Percentiles rank a stretch among this genome's conserved stretches.
These are phyloP conservation scores for Pseudozyma sp. DNA, from an alignment of 1,284 basidiomycete species.

Conservation along the genomic window DNA sequence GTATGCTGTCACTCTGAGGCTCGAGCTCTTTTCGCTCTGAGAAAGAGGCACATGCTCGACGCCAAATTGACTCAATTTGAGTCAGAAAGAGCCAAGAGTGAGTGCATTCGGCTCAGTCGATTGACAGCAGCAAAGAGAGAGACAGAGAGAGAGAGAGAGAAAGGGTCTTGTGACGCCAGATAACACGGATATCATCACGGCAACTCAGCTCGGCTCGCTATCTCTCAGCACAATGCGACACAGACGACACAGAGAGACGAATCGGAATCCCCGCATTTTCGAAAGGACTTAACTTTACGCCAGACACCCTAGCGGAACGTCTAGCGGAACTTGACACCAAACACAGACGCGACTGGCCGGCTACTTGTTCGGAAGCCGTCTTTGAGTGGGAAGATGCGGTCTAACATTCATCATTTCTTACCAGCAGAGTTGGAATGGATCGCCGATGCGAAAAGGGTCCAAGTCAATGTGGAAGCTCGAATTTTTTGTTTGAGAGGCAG, in stretches of 20 bases:
- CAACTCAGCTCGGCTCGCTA: constrained; percentile 6
- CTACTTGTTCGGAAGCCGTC: constrained; percentile 30
- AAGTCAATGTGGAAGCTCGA: neutral
- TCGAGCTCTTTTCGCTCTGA: neutral
- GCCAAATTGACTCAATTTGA: constrained; percentile 32
- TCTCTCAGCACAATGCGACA: too few relatives aligned
- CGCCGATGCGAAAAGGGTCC: constrained; percentile 24
- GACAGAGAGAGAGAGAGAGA: neutral
- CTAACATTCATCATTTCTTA: too few relatives aligned
- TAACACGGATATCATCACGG: constrained; percentile 34
- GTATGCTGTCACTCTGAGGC: constrained; percentile 1
- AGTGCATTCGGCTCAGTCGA: neutral
- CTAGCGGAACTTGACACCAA: constrained; percentile 28
- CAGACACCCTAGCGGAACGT: constrained; percentile 39
- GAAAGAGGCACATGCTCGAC: neutral
- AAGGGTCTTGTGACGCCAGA: too few relatives aligned
- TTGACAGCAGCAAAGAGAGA: neutral
- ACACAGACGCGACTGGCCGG: constrained; percentile 7
- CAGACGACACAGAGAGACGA: neutral
- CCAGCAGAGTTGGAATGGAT: neutral
- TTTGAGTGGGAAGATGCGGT: neutral
- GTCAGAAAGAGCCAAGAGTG: neutral
- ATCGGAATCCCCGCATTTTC: constrained; percentile 1
- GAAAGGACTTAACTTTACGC: constrained; percentile 23
- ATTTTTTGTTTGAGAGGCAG: neutral